Evolutionary conservation across 495 filamentous ascomycete genomes (phyloP).

Genomic region (Aspergillus panamensis): DNA sequence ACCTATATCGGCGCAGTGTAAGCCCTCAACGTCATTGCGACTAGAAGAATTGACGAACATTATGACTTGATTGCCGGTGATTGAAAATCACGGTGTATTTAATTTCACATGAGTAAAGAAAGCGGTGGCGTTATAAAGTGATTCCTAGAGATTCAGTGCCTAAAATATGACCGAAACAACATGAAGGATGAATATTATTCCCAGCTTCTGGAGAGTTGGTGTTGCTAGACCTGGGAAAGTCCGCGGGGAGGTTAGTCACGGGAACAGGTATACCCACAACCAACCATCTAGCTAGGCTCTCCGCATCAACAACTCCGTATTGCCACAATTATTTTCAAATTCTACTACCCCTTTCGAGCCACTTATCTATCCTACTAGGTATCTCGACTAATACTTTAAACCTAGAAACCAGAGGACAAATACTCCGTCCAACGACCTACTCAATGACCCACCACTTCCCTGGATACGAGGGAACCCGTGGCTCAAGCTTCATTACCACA

Average conservation of each 20-base stretch:
- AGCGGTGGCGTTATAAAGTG: no score
- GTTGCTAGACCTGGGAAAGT: no score
- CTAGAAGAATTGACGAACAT: conserved; percentile 15
- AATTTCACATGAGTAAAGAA: neutral
- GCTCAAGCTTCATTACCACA: conserved; percentile 47
- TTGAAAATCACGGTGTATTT: neutral
- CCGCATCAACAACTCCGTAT: neutral
- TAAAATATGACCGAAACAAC: no score
- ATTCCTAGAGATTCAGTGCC: no score
- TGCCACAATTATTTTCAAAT: neutral
- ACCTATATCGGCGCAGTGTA: conserved; percentile 53
- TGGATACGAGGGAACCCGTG: conserved; percentile 20
- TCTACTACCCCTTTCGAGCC: neutral
- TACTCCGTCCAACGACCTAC: neutral
- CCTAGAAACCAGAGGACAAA: neutral
- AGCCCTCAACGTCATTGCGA: neutral
- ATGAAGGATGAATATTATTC: no score
- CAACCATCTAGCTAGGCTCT: neutral
- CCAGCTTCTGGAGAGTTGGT: no score
- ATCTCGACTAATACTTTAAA: neutral
- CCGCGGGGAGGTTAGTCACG: conserved; percentile 10
- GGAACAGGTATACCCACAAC: neutral
- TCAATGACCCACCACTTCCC: conserved; percentile 19
- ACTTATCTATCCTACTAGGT: neutral
- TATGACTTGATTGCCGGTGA: neutral